Conservation (phyloP, 768 basidiomycete genomes). For the Lactarius psammicola region DNA sequence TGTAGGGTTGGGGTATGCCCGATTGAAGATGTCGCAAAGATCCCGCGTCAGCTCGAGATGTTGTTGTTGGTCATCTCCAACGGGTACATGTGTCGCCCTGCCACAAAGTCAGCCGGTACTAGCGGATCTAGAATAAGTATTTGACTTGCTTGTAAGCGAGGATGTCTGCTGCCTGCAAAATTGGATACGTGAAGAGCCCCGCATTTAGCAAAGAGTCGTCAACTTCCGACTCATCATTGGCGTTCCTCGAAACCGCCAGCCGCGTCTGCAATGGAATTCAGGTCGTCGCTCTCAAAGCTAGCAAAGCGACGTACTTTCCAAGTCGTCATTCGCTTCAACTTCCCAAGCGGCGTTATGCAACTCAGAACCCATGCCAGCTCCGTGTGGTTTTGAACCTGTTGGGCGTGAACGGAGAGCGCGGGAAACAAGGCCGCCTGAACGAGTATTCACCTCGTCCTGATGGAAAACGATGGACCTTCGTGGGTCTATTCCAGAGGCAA, state of each 20-base stretch:
- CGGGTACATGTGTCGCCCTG: slow-evolving; percentile 91
- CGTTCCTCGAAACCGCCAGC: slow-evolving; percentile 70
- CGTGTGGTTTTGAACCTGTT: slow-evolving; percentile 76
- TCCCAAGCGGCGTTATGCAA: slow-evolving; percentile 80
- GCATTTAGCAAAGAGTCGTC: slow-evolving; percentile 80
- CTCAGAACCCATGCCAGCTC: slow-evolving; percentile 90
- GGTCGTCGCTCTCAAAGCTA: slow-evolving; percentile 2
- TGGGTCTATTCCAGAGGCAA: slow-evolving; percentile 85
- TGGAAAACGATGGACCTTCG: slow-evolving; percentile 73
- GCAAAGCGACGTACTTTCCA: slow-evolving; percentile 78
- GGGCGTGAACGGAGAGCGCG: not conserved
- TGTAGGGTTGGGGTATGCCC: slow-evolving; percentile 47
- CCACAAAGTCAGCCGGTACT: not conserved
- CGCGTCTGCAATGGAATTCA: slow-evolving; percentile 54
- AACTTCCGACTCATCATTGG: slow-evolving; percentile 69
- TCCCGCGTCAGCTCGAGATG: slow-evolving; percentile 89
- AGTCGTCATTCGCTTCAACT: slow-evolving; percentile 87
- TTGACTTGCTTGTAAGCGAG: slow-evolving; percentile 69
- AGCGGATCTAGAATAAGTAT: not conserved
- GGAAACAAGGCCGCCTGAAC: not conserved
- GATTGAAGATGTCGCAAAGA: slow-evolving; percentile 80
- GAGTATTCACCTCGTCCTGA: slow-evolving; percentile 71
- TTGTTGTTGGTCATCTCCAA: slow-evolving; percentile 95
- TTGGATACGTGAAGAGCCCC: slow-evolving; percentile 89
- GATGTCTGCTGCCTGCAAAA: slow-evolving; percentile 92